Evolutionary conservation across 345 rosid species (phyloP).

Genomic region (Euphorbia tirucalli): DNA sequence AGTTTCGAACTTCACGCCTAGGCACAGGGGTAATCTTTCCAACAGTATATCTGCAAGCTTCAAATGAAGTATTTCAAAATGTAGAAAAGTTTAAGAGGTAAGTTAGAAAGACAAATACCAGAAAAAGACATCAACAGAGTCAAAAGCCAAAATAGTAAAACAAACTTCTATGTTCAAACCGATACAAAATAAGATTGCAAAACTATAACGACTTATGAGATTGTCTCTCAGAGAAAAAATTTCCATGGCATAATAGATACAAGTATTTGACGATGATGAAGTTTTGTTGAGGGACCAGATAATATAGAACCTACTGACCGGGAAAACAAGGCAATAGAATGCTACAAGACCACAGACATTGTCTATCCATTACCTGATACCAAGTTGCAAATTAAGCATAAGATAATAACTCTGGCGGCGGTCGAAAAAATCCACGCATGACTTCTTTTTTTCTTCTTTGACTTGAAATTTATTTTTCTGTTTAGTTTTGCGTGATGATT

Average conservation of each 20-base stretch:
- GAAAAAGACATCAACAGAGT: not conserved
- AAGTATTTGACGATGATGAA: not conserved
- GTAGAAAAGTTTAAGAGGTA: not conserved
- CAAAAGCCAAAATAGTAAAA: not conserved
- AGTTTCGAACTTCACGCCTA: slow-evolving; percentile 75
- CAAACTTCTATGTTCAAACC: not conserved
- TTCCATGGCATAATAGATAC: not conserved
- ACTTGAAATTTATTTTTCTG: slow-evolving; percentile 40
- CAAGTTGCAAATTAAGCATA: slow-evolving; percentile 92
- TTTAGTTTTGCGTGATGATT: slow-evolving; percentile 39
- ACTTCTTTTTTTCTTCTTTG: slow-evolving; percentile 46
- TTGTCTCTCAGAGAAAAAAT: not conserved
- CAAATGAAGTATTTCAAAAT: slow-evolving; percentile 30
- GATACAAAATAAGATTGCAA: not conserved
- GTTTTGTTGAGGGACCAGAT: not conserved
- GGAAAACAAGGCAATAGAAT: not conserved
- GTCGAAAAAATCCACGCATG: slow-evolving; percentile 39
- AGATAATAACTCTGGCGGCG: slow-evolving; percentile 57
- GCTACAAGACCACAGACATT: not conserved
- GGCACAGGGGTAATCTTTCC: slow-evolving; percentile 97
- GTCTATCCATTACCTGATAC: slow-evolving; percentile 65
- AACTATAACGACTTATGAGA: not conserved
- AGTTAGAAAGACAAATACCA: not conserved
- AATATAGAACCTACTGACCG: not conserved
- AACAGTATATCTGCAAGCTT: slow-evolving; percentile 79